phyloP scores from a whole-genome alignment of 2,329 filamentous ascomycete genomes.

The Penicillium sp. region DNA sequence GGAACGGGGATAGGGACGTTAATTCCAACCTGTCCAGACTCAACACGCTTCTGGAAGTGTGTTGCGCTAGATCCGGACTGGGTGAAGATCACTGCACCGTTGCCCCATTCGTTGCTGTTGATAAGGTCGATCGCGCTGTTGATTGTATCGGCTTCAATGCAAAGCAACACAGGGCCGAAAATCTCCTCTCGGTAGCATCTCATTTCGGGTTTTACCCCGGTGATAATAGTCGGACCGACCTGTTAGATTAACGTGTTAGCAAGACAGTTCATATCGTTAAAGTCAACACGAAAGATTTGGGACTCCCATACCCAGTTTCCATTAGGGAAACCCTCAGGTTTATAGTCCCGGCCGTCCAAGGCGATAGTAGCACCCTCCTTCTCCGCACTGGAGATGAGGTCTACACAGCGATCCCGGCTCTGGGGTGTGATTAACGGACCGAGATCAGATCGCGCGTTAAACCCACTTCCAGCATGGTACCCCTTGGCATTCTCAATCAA shows the following conservation, averaged over 20 bases:
- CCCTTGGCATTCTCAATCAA: conserved; percentile 57
- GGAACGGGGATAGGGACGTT: conserved; percentile 62
- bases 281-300: neutral
- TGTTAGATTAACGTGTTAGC: neutral
- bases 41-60: conserved; percentile 59
- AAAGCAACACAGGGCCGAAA: conserved; percentile 62
- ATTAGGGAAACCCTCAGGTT: conserved; percentile 1
- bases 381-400: conserved; percentile 56
- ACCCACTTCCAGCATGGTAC: conserved; percentile 57
- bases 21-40: conserved; percentile 62
- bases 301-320: neutral
- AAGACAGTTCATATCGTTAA: neutral
- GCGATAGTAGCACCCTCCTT: conserved; percentile 60
- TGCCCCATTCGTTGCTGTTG: conserved; percentile 63
- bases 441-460: conserved; percentile 57
- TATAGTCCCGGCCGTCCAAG: conserved; percentile 40
- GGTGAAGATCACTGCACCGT: conserved; percentile 62
- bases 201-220: conserved; percentile 61
- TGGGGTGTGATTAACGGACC: conserved; percentile 60
- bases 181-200: conserved; percentile 62
- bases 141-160: conserved; percentile 55
- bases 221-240: conserved; percentile 54
- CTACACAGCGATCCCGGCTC: conserved; percentile 58
- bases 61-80: conserved; percentile 56
- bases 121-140: conserved; percentile 60